These are phyloP conservation scores for Brasilioporus rufonigricans DNA, from an alignment of 768 basidiomycete species.

Conservation along the genomic window DNA sequence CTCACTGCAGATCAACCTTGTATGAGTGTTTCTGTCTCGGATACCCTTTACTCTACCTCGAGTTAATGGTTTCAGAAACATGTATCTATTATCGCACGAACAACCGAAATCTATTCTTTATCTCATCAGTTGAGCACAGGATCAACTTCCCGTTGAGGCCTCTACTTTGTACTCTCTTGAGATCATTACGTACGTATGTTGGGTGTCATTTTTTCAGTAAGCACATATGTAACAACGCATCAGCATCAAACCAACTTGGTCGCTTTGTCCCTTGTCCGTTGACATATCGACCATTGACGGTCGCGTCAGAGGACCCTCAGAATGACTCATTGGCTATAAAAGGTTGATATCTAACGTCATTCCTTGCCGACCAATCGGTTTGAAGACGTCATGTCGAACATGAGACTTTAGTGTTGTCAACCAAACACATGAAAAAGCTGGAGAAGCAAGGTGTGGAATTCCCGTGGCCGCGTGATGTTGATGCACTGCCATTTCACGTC, in stretches of 20 bases:
- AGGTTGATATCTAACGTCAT: not conserved
- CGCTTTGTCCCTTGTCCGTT: not conserved
- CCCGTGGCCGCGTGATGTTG: not conserved
- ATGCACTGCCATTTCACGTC: not conserved
- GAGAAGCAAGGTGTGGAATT: not conserved
- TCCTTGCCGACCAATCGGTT: not conserved
- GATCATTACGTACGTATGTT: not conserved
- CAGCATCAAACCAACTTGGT: not conserved
- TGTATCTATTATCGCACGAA: constrained; percentile 30
- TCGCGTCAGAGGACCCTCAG: not conserved
- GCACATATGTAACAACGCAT: not conserved
- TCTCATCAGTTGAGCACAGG: not conserved
- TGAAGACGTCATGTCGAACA: not conserved
- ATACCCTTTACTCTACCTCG: constrained; percentile 32
- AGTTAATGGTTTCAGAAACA: constrained; percentile 27
- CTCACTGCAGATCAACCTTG: constrained; percentile 13
- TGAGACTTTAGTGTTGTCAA: not conserved
- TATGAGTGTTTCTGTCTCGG: constrained; percentile 17
- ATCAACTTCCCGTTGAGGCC: not conserved
- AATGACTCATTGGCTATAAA: constrained; percentile 5
- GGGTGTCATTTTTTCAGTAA: not conserved
- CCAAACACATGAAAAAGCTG: not conserved
- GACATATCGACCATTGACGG: constrained; percentile 5
- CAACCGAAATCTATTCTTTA: constrained; percentile 7
- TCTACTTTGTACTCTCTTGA: not conserved